These are phyloP conservation scores for Mortierella sp. DNA, from an alignment of 371 early-diverging fungal species.

Conservation along the genomic window DNA sequence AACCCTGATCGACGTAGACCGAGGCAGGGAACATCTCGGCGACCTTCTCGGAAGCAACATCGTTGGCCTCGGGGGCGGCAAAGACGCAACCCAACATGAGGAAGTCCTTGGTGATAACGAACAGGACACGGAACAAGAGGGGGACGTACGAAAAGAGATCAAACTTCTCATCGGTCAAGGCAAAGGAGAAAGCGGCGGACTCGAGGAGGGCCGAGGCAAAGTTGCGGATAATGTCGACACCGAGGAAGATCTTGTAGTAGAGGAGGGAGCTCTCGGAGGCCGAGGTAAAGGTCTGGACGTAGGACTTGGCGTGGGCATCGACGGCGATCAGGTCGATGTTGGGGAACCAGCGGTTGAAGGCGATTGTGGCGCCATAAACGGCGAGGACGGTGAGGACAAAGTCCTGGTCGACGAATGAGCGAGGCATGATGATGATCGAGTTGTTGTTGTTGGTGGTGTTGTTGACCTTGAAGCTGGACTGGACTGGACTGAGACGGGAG, in stretches of 20 bases:
- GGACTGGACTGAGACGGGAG: background rate
- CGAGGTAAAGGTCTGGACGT: conserved; percentile 39
- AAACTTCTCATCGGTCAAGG: conserved; percentile 36
- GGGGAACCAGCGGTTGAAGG: conserved; percentile 54
- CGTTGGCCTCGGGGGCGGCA: conserved; percentile 37
- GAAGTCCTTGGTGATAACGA: conserved; percentile 45
- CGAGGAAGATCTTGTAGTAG: conserved; percentile 40
- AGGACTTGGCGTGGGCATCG: conserved; percentile 50
- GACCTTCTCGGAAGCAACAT: conserved; percentile 41
- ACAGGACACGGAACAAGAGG: conserved; percentile 32
- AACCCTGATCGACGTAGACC: conserved; percentile 28
- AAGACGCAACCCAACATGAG: conserved; percentile 42
- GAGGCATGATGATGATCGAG: conserved; percentile 36
- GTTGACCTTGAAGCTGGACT: background rate
- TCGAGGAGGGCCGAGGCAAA: conserved; percentile 40
- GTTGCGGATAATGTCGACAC: conserved; percentile 45
- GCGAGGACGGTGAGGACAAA: conserved; percentile 44
- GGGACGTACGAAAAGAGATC: conserved; percentile 36
- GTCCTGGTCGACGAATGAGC: conserved; percentile 51
- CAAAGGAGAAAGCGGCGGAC: conserved; percentile 53
- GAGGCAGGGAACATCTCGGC: conserved; percentile 46
- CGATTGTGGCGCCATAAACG: conserved; percentile 38
- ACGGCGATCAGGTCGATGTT: conserved; percentile 42
- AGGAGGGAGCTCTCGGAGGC: conserved; percentile 24
- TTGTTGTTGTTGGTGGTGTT: background rate